A percentile compares a stretch with the other conserved stretches of the same genome.
These are phyloP conservation scores for Phallus indusiatus DNA, from an alignment of 768 basidiomycete species.

Conservation along the genomic window DNA sequence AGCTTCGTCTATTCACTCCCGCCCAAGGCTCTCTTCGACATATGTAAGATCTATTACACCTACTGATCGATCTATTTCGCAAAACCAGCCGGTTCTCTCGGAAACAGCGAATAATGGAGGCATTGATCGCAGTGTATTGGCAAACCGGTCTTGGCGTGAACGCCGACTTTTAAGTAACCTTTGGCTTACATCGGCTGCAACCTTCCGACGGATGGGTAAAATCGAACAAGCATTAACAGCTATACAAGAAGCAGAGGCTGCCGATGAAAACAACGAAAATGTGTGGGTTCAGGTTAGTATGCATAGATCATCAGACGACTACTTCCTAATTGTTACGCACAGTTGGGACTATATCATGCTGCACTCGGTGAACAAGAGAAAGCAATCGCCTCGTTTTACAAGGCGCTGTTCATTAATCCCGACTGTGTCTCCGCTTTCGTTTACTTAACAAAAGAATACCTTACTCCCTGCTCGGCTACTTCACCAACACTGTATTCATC, in stretches of 20 bases:
- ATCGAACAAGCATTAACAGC: slow-evolving; percentile 84
- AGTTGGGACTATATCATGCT: slow-evolving; percentile 71
- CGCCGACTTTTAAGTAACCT: slow-evolving; percentile 70
- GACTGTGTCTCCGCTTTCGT: slow-evolving; percentile 72
- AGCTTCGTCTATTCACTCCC: slow-evolving; percentile 79
- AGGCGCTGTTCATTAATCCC: slow-evolving; percentile 80
- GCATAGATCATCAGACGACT: background rate
- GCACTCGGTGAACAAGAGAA: slow-evolving; percentile 43
- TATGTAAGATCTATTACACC: slow-evolving; percentile 4
- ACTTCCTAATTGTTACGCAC: background rate
- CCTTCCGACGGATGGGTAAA: slow-evolving; percentile 82
- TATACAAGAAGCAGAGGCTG: slow-evolving; percentile 90
- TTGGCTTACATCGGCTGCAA: slow-evolving; percentile 93
- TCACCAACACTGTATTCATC: slow-evolving; percentile 9
- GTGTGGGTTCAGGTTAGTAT: slow-evolving; percentile 93
- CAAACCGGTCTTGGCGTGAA: slow-evolving; percentile 36
- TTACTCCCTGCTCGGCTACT: slow-evolving; percentile 29
- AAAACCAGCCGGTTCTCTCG: slow-evolving; percentile 36
- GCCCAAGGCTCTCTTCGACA: slow-evolving; percentile 33
- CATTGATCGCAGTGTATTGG: background rate
- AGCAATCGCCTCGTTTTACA: slow-evolving; percentile 72
- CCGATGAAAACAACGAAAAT: slow-evolving; percentile 75
- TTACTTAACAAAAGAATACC: slow-evolving; percentile 68
- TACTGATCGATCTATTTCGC: slow-evolving; percentile 15
- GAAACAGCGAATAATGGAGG: slow-evolving; percentile 12